phyloP scores from a whole-genome alignment of 2,329 filamentous ascomycete genomes.

The Epichloe bromicola region DNA sequence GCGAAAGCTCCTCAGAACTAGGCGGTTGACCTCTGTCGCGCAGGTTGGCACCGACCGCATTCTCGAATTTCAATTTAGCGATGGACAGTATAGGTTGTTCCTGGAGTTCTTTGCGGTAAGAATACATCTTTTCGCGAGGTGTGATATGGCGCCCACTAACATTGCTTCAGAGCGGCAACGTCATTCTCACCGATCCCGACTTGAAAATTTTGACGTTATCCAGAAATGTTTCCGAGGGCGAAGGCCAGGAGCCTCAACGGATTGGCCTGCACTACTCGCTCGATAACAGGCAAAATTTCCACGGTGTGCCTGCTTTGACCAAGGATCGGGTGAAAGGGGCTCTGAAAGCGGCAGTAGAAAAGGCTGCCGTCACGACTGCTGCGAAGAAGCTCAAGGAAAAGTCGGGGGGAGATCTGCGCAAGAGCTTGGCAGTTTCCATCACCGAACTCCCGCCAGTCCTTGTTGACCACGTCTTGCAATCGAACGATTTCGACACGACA shows the following conservation, averaged over 20 bases:
- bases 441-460: constrained; percentile 80
- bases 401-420: constrained; percentile 58
- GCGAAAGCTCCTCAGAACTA: constrained; percentile 77
- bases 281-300: constrained; percentile 72
- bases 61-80: constrained; percentile 83
- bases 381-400: constrained; percentile 61
- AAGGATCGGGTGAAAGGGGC: constrained; percentile 57
- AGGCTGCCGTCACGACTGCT: constrained; percentile 31
- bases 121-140: background rate
- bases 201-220: constrained; percentile 71
- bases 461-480: constrained; percentile 70
- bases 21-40: constrained; percentile 64
- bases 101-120: constrained; percentile 79
- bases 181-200: constrained; percentile 79
- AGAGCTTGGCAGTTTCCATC: constrained; percentile 70
- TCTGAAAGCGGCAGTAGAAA: constrained; percentile 52
- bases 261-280: constrained; percentile 68
- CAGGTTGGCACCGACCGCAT: constrained; percentile 92
- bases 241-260: constrained; percentile 71
- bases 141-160: background rate
- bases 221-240: constrained; percentile 66
- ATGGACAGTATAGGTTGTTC: constrained; percentile 77
- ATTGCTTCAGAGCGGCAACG: constrained; percentile 59
- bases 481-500: constrained; percentile 55
- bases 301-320: constrained; percentile 61